Base-by-base conservation (phyloP, 805 yeast species). In the Metschnikowia lachancei region DNA sequence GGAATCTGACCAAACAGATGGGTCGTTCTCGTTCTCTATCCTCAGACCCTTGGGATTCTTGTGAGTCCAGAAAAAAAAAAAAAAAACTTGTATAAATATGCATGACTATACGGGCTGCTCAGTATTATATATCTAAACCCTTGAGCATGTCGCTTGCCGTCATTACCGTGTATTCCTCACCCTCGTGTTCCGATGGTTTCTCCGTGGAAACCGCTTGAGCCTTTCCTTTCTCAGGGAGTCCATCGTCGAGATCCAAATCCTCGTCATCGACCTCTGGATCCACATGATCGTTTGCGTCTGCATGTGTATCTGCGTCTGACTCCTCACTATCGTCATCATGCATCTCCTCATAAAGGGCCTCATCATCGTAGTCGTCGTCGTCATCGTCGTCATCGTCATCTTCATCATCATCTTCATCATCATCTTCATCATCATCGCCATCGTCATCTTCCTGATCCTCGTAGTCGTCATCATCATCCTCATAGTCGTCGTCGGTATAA, bases 81-180 rank as follows among this genome's bases (percentile, higher is more conserved):
- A 14, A 33, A 14, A 33, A 33, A 13, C 34, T 3, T 14, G 36
- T 19, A 19, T 35, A 19, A 11, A 18, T 16, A 19, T 26, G 17
- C 17, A 33, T 10, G 19, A 3, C 19, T 18, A 13, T 6, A 14
- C 34, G 6, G 7, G 16, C 34, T 31, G 6, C 24, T 26, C 29
- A 11, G 11, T 4, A 26, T 31, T 44, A 44, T 32, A 43, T 41
- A 24, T 40, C 46, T 39, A 50, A 30, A 30, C 46, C 46, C 33
- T 41, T 39, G 42, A 52, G 46, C 44, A 52, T 39, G 22, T 50
- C 54, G 39, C 52, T 50, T 18, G 55, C 55, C 17, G 48, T 47
- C 39, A 44, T 42, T 14, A 52, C 40, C 29, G 32, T 33, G 36
- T 39, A 45, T 5, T 47, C 47, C 32, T 39, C 45, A 19, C 38